Evolutionary conservation across 768 basidiomycete species (phyloP), one percentile per base, ranked within the genome.

Genomic region (Amanita fuliginea): DNA sequence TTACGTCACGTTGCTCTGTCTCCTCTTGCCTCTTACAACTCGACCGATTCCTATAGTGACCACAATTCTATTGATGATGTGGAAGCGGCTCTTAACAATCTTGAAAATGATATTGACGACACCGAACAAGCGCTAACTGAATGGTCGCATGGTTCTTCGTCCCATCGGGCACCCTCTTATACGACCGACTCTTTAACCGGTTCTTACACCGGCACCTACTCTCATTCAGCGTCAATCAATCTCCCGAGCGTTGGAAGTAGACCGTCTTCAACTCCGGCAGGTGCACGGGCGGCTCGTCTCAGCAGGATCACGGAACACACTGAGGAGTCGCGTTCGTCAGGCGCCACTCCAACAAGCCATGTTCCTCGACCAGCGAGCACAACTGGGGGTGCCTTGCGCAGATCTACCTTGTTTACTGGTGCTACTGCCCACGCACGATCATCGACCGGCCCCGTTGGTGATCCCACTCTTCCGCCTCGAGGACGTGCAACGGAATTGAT

Each of bases 251-350:
- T 68, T 45, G 61, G 61, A 24, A 62, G 62, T 33, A 67, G 70
- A 16, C 64, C 70, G 28, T 60, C 66, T 21, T 57, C 60, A 44
- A 57, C 66, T 11, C 67, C 67, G 2, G 54, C 58, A 16, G 52
- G 57, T 6, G 67, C 69, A 49, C 67, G 70, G 3, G 58, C 65
- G n/a, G 60, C 62, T 40, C 75, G 78, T 8, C 70, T 90, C 16
- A 90, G 87, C 59, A 82, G 76, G 2, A 91, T 91, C 52, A 77
- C 86, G 3, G 88, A 91, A 60, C 75, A 73, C 41, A 87, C 84
- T 1, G 88, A 91, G 64, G 78, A 83, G 28, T 67, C 83, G 0
- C 78, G 85, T 24, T 62, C 64, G 5, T 74, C 78, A 0, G 68
- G 68, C 9, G 61, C 69, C 0, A 70, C 67, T 54, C 66, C 65